A percentile compares a stretch with the other conserved stretches of the same genome.
phyloP scores from a whole-genome alignment of 441 rosid genomes.

The Populus hybrid region DNA sequence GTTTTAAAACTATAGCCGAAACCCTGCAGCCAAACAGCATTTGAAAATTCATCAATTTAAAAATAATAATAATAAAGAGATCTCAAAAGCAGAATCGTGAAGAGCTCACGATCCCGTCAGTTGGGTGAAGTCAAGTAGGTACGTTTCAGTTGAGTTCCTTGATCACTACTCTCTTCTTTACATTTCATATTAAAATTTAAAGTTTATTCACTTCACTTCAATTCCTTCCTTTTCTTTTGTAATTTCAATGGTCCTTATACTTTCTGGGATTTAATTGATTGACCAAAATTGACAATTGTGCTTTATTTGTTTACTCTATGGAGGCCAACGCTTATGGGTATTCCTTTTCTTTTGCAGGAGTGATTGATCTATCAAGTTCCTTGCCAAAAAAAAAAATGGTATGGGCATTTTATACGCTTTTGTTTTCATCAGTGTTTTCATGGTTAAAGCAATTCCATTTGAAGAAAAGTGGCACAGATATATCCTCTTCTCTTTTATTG shows the following conservation, averaged over 20 bases:
- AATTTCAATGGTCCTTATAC: not conserved
- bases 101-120: not conserved
- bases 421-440: not conserved
- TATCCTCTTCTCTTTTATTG: not conserved
- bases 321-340: not conserved
- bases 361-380: not conserved
- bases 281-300: not conserved
- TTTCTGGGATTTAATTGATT: too few species aligned
- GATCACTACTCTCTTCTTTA: not conserved
- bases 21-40: not conserved
- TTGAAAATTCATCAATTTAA: not conserved
- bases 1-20: too few species aligned
- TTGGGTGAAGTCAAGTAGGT: not conserved
- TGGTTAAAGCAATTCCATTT: not conserved
- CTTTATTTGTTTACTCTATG: not conserved
- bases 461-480: not conserved
- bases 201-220: not conserved
- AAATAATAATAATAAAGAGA: not conserved
- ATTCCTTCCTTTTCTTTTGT: not conserved
- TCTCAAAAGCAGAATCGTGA: not conserved
- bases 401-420: not conserved
- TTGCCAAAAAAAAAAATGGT: not conserved
- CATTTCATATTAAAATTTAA: not conserved
- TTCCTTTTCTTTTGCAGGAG: not conserved
- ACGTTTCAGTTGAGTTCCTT: not conserved